Conservation (phyloP, 1,284 basidiomycete species). For the Leccinum pallidistipes region DNA sequence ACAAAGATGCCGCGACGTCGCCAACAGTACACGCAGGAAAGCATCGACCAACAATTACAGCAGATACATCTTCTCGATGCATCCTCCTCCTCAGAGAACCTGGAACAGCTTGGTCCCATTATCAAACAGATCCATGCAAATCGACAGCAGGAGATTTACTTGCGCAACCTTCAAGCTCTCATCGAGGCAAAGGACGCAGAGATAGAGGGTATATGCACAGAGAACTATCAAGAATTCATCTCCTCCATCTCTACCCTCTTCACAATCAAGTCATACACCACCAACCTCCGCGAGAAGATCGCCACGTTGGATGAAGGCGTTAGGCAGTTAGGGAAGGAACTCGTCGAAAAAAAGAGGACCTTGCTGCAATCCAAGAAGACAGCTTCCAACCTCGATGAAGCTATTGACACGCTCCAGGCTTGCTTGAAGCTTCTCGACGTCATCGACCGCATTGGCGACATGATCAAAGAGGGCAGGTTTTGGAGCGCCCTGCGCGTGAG, state of each 20-base stretch:
- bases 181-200: constrained; percentile 93
- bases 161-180: constrained; percentile 83
- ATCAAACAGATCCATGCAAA: constrained; percentile 92
- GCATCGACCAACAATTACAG: constrained; percentile 80
- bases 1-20: constrained; percentile 66
- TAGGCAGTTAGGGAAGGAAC: constrained; percentile 74
- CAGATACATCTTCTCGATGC: constrained; percentile 86
- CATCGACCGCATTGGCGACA: constrained; percentile 90
- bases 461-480: constrained; percentile 92
- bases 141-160: constrained; percentile 88
- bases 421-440: constrained; percentile 93
- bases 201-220: constrained; percentile 93
- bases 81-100: constrained; percentile 85
- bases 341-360: constrained; percentile 91
- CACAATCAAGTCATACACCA: constrained; percentile 88
- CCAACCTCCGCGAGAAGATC: constrained; percentile 79
- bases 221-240: constrained; percentile 98
- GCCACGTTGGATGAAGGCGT: constrained; percentile 69
- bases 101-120: constrained; percentile 90
- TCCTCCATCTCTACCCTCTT: constrained; percentile 94
- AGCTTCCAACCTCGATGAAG: constrained; percentile 91
- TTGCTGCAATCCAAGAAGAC: constrained; percentile 91
- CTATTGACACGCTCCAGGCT: constrained; percentile 92
- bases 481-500: constrained; percentile 94
- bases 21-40: constrained; percentile 74